Conservation (phyloP, 176 grass and related monocot species). For the Aegilops speltoides region DNA sequence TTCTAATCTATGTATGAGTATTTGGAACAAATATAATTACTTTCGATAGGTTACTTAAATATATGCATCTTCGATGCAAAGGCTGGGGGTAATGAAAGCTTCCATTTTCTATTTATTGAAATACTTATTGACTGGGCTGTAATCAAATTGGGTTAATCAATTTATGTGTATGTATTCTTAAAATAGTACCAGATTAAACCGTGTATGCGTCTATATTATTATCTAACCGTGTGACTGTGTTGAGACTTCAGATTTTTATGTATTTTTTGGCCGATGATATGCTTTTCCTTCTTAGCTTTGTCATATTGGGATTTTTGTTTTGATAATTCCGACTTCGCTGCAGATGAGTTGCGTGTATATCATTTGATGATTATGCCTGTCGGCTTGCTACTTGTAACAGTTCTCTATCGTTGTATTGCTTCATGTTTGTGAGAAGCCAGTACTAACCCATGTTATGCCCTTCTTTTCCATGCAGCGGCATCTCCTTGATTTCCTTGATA, state of each 20-base stretch:
- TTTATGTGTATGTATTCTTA: conserved; percentile 1
- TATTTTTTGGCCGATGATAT: not conserved
- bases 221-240: not conserved
- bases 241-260: not conserved
- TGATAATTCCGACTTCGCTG: not conserved
- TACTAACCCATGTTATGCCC: not conserved
- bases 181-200: not conserved
- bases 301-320: not conserved
- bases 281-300: not conserved
- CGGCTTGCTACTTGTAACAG: not conserved
- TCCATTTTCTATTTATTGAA: not conserved
- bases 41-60: not conserved
- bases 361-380: not conserved
- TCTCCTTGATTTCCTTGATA: conserved; percentile 86
- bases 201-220: not conserved
- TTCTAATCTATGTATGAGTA: not conserved
- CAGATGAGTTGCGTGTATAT: not conserved
- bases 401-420: not conserved
- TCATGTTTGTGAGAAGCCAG: not conserved
- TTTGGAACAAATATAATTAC: not conserved
- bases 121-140: not conserved
- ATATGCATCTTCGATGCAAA: not conserved
- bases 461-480: conserved; percentile 52
- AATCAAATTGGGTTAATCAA: not conserved
- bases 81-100: not conserved